These are phyloP conservation scores for Globisporangium rhizosaccharum DNA, from an alignment of 352 stramenopile species.

Conservation along the genomic window DNA sequence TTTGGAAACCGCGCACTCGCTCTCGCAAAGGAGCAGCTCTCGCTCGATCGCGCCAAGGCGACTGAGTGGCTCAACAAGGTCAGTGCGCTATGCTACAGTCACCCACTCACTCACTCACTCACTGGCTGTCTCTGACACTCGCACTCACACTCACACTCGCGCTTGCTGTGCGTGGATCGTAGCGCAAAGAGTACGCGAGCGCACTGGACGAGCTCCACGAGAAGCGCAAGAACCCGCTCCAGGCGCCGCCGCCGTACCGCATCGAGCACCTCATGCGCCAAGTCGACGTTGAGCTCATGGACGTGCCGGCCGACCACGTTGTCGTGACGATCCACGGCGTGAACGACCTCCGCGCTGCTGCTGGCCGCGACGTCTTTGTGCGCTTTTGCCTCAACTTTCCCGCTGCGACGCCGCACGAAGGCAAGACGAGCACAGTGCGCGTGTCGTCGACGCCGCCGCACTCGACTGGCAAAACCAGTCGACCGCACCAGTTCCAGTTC, in stretches of 20 bases:
- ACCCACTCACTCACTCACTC: no score
- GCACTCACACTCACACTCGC: neutral
- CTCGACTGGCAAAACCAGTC: slow-evolving; percentile 15
- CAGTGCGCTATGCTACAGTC: neutral
- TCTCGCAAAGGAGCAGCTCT: slow-evolving; percentile 46
- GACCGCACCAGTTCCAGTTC: slow-evolving; percentile 33
- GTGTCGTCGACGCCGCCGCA: slow-evolving; percentile 29
- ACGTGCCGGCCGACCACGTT: slow-evolving; percentile 49
- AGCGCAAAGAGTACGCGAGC: slow-evolving; percentile 57
- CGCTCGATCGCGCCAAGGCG: slow-evolving; percentile 38
- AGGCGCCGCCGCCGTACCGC: slow-evolving; percentile 39
- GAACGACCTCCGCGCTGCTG: slow-evolving; percentile 30
- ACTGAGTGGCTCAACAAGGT: slow-evolving; percentile 59
- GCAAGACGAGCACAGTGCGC: slow-evolving; percentile 35
- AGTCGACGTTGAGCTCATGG: slow-evolving; percentile 37
- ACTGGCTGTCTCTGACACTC: neutral
- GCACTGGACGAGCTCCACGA: slow-evolving; percentile 46
- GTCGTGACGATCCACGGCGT: slow-evolving; percentile 43
- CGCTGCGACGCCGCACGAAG: slow-evolving; percentile 46
- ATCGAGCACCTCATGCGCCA: slow-evolving; percentile 32
- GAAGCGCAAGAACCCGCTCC: slow-evolving; percentile 41
- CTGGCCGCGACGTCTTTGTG: slow-evolving; percentile 53
- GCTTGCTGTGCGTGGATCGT: neutral
- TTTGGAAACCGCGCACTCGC: slow-evolving; percentile 53
- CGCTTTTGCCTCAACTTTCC: slow-evolving; percentile 77